phyloP scores from a whole-genome alignment of 1,139 yeast genomes.

The Williopsis jadinii region DNA sequence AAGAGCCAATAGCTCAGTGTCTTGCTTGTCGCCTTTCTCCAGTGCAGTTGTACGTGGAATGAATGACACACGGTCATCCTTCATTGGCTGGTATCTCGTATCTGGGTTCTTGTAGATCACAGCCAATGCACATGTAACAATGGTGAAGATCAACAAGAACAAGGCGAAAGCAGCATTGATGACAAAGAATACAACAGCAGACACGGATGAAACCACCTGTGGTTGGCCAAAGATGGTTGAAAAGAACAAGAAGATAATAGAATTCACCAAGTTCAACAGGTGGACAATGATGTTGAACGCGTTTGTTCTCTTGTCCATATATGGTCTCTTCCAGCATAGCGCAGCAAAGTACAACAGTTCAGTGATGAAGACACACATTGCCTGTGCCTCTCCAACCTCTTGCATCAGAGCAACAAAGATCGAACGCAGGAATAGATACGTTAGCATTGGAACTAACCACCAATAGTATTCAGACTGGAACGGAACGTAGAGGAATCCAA shows the following conservation, averaged over 20 bases:
- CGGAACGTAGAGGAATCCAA: slow-evolving; percentile 90
- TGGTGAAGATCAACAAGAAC: slow-evolving; percentile 73
- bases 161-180: slow-evolving; percentile 87
- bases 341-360: slow-evolving; percentile 64
- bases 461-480: slow-evolving; percentile 83
- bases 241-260: slow-evolving; percentile 83
- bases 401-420: slow-evolving; percentile 85
- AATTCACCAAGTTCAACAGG: slow-evolving; percentile 71
- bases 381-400: slow-evolving; percentile 69
- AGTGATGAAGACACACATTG: slow-evolving; percentile 65
- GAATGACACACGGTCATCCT: slow-evolving; percentile 92
- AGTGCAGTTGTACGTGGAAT: slow-evolving; percentile 44
- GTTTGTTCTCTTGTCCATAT: slow-evolving; percentile 91
- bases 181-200: slow-evolving; percentile 89
- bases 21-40: slow-evolving; percentile 42
- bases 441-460: slow-evolving; percentile 61
- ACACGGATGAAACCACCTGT: slow-evolving; percentile 78
- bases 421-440: slow-evolving; percentile 67
- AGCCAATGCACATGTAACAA: slow-evolving; percentile 81
- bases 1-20: slow-evolving; percentile 77
- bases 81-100: slow-evolving; percentile 92
- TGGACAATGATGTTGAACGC: slow-evolving; percentile 83
- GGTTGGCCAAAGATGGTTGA: slow-evolving; percentile 82
- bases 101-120: slow-evolving; percentile 88
- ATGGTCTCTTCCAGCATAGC: slow-evolving; percentile 73